Conservation (phyloP, 257 asterid genomes). For the Parsonsia alboflavescens region DNA sequence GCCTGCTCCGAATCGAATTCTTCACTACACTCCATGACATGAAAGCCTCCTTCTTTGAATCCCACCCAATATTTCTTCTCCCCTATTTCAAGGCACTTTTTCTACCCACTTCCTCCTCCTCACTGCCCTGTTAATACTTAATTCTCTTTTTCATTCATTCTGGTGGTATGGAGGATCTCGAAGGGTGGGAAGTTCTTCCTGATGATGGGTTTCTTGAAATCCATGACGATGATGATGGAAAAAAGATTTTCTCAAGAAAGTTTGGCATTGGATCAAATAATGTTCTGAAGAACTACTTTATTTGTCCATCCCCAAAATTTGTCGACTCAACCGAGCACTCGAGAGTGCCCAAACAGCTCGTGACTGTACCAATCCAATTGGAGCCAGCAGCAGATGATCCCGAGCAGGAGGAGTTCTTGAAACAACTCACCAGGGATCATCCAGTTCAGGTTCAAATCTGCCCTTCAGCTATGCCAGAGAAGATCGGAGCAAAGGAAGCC, state of each 20-base stretch:
- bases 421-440: neutral
- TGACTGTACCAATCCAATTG: conserved; percentile 28
- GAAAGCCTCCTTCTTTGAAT: conserved; percentile 29
- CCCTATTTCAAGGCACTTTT: conserved; percentile 3
- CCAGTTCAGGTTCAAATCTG: conserved; percentile 20
- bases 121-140: neutral
- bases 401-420: conserved; percentile 10
- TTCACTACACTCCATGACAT: conserved; percentile 28
- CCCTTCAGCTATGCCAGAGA: conserved; percentile 15
- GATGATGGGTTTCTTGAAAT: conserved; percentile 64
- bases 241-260: conserved; percentile 49
- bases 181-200: conserved; percentile 81
- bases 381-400: conserved; percentile 8
- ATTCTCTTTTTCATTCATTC: neutral
- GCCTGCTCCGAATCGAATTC: conserved; percentile 19
- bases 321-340: conserved; percentile 25
- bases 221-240: conserved; percentile 43
- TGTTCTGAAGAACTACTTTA: conserved; percentile 52
- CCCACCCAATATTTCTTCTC: conserved; percentile 10
- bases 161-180: conserved; percentile 38
- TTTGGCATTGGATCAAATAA: conserved; percentile 10
- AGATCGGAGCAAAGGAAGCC: neutral
- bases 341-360: conserved; percentile 25
- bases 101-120: neutral
- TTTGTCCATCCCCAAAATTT: conserved; percentile 35